Base-by-base conservation (phyloP, 2,329 filamentous ascomycete species). In the Fusarium sp. region DNA sequence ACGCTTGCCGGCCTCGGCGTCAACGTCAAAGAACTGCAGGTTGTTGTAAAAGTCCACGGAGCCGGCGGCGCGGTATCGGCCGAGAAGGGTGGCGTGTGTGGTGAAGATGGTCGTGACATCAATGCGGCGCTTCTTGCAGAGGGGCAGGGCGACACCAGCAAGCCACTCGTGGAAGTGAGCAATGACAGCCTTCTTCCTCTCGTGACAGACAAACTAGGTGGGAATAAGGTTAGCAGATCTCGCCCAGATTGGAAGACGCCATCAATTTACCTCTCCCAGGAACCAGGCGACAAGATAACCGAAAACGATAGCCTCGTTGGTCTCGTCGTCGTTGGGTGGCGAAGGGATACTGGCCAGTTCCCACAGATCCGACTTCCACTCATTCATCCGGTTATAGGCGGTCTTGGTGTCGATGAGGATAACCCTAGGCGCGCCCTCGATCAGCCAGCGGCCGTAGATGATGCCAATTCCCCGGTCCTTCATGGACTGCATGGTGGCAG, bases 31-130 rank as follows among this genome's bases (percentile, higher is more conserved):
- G 86, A 92, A 93, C 83, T 98, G 96, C 63, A 99, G 89, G 83
- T 98, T 98, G 87, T 98, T 99, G 89, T 99, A 99, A 83, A 99
- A 98, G 83, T 99, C 97, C 73, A 98, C 97, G 0, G 95, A 98
- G 64, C 97, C 97, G 61, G 97, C 97, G 82, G 97, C 98, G 58
- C 98, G 93, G 82, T 99, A 98, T 79, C 97, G 93, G 72, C 97
- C 97, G 58, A 99, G 91, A 13, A 99, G 90, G 7, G 97, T 98
- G 27, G 97, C 97, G 84, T 98, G 97, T 3, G 97, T 99, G 48
- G 97, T 99, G 87, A 98, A 98, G 83, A 98, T 98, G 76, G 97
- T 98, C 20, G 97, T 98, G 60, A 98, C 90, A 81, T 98, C 97
- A 84, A 98, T 98, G 80, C 94, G 93, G 71, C 97, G 92, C 89